A percentile compares a stretch with the other conserved stretches of the same genome.
Conservation (phyloP, 805 yeast species). For the Ogataea pignaliae region DNA sequence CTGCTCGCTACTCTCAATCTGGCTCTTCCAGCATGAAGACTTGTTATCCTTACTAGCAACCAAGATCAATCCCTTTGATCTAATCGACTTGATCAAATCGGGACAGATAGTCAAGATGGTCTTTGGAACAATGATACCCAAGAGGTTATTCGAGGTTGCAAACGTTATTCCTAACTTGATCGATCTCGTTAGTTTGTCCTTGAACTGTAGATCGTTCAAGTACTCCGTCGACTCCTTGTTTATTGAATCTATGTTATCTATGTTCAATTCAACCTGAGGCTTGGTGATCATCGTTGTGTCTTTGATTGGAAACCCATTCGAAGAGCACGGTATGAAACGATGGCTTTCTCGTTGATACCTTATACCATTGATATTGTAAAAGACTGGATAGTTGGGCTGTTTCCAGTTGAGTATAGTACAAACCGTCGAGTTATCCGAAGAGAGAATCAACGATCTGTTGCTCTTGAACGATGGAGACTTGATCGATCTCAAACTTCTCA, state of each 20-base stretch:
- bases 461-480: constrained; percentile 23
- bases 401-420: constrained; percentile 96
- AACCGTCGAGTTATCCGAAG: constrained; percentile 83
- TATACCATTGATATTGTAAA: constrained; percentile 75
- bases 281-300: constrained; percentile 2
- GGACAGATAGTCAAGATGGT: constrained; percentile 71
- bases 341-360: constrained; percentile 28
- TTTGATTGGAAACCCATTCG: constrained; percentile 34
- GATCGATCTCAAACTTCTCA: constrained; percentile 42
- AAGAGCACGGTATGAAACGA: constrained; percentile 34
- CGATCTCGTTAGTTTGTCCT: constrained; percentile 53
- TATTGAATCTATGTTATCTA: constrained; percentile 32
- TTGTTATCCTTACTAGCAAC: constrained; percentile 43
- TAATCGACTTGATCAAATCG: constrained; percentile 64
- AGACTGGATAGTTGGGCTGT: constrained; percentile 96
- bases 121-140: constrained; percentile 78
- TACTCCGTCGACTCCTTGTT: constrained; percentile 32
- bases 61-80: constrained; percentile 76
- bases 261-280: constrained; percentile 21
- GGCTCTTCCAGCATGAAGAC: constrained; percentile 3
- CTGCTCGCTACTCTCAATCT: constrained; percentile 15
- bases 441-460: constrained; percentile 69
- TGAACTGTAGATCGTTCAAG: constrained; percentile 28
- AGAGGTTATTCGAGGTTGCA: constrained; percentile 74
- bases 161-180: constrained; percentile 79